Percentiles rank a stretch among this genome's conserved stretches.
Conservation (phyloP, 106 monocot genomes). For the Gastrodia elata region DNA sequence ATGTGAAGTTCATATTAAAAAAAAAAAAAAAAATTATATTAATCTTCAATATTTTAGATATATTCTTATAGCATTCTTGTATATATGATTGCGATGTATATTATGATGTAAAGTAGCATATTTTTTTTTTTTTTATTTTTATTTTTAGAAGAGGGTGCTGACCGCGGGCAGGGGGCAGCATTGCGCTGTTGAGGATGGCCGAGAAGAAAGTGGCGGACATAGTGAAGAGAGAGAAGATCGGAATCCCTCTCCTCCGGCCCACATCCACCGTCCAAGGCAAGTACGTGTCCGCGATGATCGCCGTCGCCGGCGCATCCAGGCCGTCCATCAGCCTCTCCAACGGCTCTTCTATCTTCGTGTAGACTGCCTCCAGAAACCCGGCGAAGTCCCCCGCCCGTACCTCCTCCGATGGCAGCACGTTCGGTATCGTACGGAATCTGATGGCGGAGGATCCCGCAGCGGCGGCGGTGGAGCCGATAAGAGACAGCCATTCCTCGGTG, state of each 20-base stretch:
- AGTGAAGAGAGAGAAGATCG: constrained; percentile 44
- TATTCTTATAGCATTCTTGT: no score
- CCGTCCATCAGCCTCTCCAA: constrained; percentile 32
- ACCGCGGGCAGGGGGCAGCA: background rate
- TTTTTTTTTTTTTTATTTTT: no score
- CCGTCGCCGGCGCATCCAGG: constrained; percentile 20
- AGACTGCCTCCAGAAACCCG: constrained; percentile 48
- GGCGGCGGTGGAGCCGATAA: constrained; percentile 8
- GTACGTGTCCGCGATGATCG: constrained; percentile 42
- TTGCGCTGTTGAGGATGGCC: constrained; percentile 20
- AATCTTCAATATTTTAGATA: no score
- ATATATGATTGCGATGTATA: no score
- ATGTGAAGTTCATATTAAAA: no score
- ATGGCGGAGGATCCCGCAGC: constrained; percentile 11
- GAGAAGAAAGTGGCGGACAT: constrained; percentile 62
- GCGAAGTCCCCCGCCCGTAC: constrained; percentile 27
- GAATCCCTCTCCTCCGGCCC: constrained; percentile 29
- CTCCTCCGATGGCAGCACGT: constrained; percentile 61
- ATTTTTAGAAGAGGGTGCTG: background rate
- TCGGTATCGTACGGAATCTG: constrained; percentile 39
- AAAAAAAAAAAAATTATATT: no score
- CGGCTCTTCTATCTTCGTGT: constrained; percentile 31
- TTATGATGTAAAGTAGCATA: no score
- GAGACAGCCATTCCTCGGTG: constrained; percentile 52
- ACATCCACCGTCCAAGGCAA: constrained; percentile 41